Evolutionary conservation across 139 green algal species (phyloP), one percentile per base, ranked within the genome.

Genomic region (Yamagishiella unicocca): DNA sequence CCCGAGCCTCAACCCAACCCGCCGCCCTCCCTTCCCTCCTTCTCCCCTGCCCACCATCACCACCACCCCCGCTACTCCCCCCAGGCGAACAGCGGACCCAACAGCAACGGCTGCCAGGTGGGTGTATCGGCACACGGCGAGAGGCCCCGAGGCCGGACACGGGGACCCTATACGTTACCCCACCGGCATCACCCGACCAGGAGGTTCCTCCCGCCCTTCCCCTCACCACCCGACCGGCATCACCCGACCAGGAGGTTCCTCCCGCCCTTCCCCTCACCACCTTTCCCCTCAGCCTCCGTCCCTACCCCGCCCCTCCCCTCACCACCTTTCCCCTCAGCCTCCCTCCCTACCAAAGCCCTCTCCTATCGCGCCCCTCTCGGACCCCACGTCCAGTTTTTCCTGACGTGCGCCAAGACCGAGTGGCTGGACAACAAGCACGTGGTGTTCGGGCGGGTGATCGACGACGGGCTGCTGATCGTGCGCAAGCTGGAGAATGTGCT

Each of bases 341-440:
- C 22, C 40, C 40, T 6, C 40, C 22, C 3, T 25, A 38, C 40
- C 38, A 6, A 35, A 4, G 10, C 14, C 19, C 70, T 22, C 22
- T 9, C 22, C 10, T 43, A 14, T 43, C 19, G 42, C 4, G 29
- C n/a, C 42, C 71, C 64, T 22, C 31, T 73, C 22, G 22, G 21
- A 12, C 25, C 42, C 6, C 54, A 7, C 67, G 6, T 81, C 33
- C 95, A 99, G 92, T 99, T 99, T 88, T 99, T 99, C 91, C 92
- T 99, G 46, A 99, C 98, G 14, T 98, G 95, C 83, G 96, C 94
- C 19, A 97, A 98, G 85, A 94, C 90, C 38, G 96, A 99, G 66
- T 99, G 97, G 97, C 92, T 99, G 24, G 97, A 99, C 90, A 92
- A 94, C 87, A 99, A 99, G 93, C 97, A 99, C 89, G 96, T 99